Percentiles rank a stretch among this genome's conserved stretches.
phyloP scores from a whole-genome alignment of 2,329 filamentous ascomycete genomes.

The Fusarium coicis region DNA sequence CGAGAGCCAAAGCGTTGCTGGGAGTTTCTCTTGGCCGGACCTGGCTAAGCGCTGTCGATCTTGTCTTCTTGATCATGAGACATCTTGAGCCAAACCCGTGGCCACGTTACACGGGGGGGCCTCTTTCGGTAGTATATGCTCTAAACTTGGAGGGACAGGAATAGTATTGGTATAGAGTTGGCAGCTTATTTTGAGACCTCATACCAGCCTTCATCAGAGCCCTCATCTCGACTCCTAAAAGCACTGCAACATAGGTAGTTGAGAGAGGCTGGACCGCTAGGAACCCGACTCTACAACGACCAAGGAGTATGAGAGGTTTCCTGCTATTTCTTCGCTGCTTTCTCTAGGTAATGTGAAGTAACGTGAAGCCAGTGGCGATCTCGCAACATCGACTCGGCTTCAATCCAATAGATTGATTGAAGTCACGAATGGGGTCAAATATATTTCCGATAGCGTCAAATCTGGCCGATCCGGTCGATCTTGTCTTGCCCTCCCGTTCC shows the following conservation, averaged over 20 bases:
- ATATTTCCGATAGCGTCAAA: not conserved
- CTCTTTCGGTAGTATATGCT: not conserved
- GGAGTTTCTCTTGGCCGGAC: slow-evolving; percentile 6
- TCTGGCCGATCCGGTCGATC: slow-evolving; percentile 11
- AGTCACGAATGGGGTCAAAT: not conserved
- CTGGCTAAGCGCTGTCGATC: slow-evolving; percentile 10
- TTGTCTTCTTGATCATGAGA: not conserved
- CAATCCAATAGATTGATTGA: not conserved
- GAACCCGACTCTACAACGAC: not conserved
- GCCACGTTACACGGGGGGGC: not conserved
- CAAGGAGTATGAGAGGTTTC: not conserved
- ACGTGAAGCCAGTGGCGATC: not conserved
- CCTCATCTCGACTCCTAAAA: no score
- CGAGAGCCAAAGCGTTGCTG: not conserved
- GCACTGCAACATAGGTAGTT: not conserved
- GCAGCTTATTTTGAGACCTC: not conserved
- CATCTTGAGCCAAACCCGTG: not conserved
- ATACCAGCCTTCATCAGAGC: not conserved
- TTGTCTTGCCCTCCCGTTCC: slow-evolving; percentile 12
- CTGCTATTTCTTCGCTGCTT: not conserved
- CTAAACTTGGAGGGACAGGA: not conserved
- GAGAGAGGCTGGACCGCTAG: not conserved
- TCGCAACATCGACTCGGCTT: not conserved
- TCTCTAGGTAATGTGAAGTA: not conserved
- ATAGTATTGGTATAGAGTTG: not conserved